Percentiles rank a stretch among this genome's conserved stretches.
phyloP scores from a whole-genome alignment of 352 stramenopile genomes.

The Aphanomyces invadans region DNA sequence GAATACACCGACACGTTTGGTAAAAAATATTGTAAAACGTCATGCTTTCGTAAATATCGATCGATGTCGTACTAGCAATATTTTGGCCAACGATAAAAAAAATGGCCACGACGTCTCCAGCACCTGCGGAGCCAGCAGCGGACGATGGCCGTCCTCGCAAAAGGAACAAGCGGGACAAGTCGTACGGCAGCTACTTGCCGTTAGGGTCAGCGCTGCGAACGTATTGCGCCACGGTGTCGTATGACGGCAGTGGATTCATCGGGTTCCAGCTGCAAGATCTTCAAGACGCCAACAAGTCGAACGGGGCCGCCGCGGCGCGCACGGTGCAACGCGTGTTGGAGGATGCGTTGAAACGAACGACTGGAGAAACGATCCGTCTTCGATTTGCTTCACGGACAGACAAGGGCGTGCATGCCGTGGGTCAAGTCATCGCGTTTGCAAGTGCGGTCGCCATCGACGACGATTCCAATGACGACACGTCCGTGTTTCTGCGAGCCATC shows the following conservation, averaged over 20 bases:
- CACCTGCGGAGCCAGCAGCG: too few relatives aligned
- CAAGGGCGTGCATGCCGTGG: slow-evolving; percentile 85
- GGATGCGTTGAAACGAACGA: slow-evolving; percentile 56
- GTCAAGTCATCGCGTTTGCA: slow-evolving; percentile 86
- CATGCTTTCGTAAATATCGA: too few relatives aligned
- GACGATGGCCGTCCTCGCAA: background rate
- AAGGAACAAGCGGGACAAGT: background rate
- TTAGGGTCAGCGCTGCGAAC: background rate
- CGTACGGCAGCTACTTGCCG: background rate
- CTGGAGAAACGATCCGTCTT: slow-evolving; percentile 62
- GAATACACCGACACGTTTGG: too few relatives aligned
- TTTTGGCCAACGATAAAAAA: too few relatives aligned
- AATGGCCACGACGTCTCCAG: too few relatives aligned
- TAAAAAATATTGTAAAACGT: too few relatives aligned
- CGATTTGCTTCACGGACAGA: slow-evolving; percentile 88
- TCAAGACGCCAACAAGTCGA: slow-evolving; percentile 26
- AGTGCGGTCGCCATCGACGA: slow-evolving; percentile 45
- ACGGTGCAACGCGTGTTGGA: slow-evolving; percentile 73
- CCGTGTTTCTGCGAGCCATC: slow-evolving; percentile 46
- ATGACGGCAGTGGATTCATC: slow-evolving; percentile 69
- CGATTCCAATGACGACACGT: slow-evolving; percentile 28
- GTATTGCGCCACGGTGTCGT: slow-evolving; percentile 32
- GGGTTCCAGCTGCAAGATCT: slow-evolving; percentile 77
- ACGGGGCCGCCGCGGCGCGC: slow-evolving; percentile 28
- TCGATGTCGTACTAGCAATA: too few relatives aligned